Evolutionary conservation across 192 early-diverging fungal genomes (phyloP), one percentile per base, ranked within the genome.

Genomic region (Mortierella alpina): DNA sequence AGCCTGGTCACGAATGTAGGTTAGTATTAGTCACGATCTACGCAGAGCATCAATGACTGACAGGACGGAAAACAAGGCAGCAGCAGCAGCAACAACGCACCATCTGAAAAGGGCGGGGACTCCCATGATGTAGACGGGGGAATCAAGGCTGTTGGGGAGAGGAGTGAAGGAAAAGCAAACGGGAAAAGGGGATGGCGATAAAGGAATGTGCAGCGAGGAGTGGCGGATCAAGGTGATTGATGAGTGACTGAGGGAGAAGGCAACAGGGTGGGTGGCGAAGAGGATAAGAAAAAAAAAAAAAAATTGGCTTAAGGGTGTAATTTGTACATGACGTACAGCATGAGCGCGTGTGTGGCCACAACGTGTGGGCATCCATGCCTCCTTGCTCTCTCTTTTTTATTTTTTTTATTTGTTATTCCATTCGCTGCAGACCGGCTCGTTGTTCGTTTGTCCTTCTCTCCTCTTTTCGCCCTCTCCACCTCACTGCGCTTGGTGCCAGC

Each of bases 81-180:
- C 20, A 48, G 13, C 20, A 44, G 15, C 7, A 17, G 49, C 6
- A 10, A 13, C 6, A 20, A 46, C 40, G 14, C 78, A 68, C 66
- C 83, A 88, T 86, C 88, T 87, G 70, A 92, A 95, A 67, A 95
- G 90, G 44, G 92, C 90, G 18, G 93, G 92, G 77, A 95, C 92
- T 83, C 93, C 93, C 93, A 95, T 95, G 59, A n/a, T 63, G 51
- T 56, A 17, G 48, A 46, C 20, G 20, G 10, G 55, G 39, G 11
- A 7, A 42, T 9, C 52, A 20, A 49, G 49, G 40, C 13, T 14
- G 48, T 2, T 47, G 23, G 9, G 4, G 18, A 22, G 59, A 22
- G 57, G 55, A 40, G 46, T 54, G 63, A 55, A 9, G 39, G 11
- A 48, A 49, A 22, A 49, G 52, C 55, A 39, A 20, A 14, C 51